These are phyloP conservation scores for Astrothelium subdiscretum DNA, from an alignment of 495 filamentous ascomycete species.

Conservation along the genomic window DNA sequence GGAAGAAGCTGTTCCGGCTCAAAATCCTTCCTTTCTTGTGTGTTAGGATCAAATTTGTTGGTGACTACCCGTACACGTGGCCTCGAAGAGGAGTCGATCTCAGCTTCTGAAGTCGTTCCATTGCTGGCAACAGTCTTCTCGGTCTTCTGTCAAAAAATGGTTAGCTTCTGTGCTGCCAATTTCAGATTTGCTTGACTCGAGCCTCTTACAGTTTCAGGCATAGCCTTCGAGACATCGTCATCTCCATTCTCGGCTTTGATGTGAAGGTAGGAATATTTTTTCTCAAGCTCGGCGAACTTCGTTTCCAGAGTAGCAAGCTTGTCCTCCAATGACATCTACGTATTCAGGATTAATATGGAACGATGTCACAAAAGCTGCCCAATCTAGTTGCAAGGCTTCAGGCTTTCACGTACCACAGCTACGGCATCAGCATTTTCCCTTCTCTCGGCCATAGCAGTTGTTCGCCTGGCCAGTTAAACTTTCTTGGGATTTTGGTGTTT, in stretches of 20 bases:
- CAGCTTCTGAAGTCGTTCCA: neutral
- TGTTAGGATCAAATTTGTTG: neutral
- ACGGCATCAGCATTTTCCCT: neutral
- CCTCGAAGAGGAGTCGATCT: neutral
- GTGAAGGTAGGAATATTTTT: neutral
- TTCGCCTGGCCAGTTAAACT: neutral
- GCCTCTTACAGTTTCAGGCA: neutral
- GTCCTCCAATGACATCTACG: neutral
- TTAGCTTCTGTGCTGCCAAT: neutral
- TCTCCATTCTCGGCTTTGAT: neutral
- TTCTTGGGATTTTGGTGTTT: neutral
- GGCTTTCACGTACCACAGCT: neutral
- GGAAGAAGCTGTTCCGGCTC: neutral
- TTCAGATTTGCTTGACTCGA: neutral
- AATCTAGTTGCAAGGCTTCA: neutral
- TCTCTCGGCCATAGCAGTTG: neutral
- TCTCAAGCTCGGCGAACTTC: neutral
- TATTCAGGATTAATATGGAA: neutral
- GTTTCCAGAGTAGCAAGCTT: neutral
- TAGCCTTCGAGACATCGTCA: neutral
- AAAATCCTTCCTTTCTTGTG: neutral
- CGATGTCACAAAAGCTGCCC: neutral
- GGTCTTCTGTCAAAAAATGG: neutral
- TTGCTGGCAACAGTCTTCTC: neutral
- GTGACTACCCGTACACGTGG: neutral